Conservation (phyloP, 1,139 yeast species). For the Yamadazyma taylorii region DNA sequence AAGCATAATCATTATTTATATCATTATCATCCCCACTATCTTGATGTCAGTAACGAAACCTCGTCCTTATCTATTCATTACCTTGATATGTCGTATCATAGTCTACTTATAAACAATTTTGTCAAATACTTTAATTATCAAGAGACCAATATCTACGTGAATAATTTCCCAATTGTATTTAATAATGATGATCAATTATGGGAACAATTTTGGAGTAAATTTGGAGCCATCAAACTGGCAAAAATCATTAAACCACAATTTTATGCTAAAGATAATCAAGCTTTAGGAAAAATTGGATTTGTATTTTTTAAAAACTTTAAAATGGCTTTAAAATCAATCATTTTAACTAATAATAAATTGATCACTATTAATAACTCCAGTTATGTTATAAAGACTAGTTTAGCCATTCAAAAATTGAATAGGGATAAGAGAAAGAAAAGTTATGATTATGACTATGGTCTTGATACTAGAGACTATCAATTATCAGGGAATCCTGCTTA, state of each 20-base stretch:
- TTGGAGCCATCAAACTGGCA: constrained; percentile 45
- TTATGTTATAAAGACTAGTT: constrained; percentile 38
- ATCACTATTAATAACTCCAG: constrained; percentile 23
- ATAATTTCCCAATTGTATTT: constrained; percentile 47
- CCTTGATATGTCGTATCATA: constrained; percentile 9
- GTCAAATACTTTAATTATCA: constrained; percentile 39
- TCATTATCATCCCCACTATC: constrained; percentile 16
- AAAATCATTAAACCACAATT: constrained; percentile 46
- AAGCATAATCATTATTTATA: constrained; percentile 38
- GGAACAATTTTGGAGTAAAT: constrained; percentile 43
- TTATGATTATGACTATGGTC: constrained; percentile 1
- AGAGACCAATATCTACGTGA: constrained; percentile 61
- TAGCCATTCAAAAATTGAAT: constrained; percentile 37
- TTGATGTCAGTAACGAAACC: constrained; percentile 7
- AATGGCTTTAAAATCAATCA: constrained; percentile 41
- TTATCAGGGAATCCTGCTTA: not conserved
- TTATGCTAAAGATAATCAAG: constrained; percentile 22
- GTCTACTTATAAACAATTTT: constrained; percentile 9
- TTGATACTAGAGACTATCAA: not conserved
- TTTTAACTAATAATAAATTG: constrained; percentile 36
- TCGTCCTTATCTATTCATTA: constrained; percentile 7
- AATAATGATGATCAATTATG: constrained; percentile 40
- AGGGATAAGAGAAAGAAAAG: constrained; percentile 9
- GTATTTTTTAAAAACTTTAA: constrained; percentile 39
- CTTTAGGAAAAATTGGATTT: constrained; percentile 42